Base-by-base conservation (phyloP, 371 early-diverging fungal species). In the Mortierella sp. region DNA sequence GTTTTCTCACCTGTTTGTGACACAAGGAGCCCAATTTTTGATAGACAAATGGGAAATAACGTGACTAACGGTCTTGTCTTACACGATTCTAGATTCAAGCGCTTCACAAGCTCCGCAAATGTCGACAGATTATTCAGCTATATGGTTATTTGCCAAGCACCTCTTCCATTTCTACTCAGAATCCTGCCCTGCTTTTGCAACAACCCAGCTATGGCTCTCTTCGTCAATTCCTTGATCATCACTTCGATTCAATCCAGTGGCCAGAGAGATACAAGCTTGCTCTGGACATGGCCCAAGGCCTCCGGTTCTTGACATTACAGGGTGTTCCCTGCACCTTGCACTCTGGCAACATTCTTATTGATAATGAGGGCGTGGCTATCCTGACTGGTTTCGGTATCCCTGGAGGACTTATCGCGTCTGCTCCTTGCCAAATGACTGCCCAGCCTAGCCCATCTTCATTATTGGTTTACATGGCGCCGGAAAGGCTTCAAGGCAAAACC, bases 221-320 rank as follows among this genome's bases (percentile, higher is more conserved):
- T n/a, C 81, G 81, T 36, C 76, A 81, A 48, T 81, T 81, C 69
- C 69, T 81, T 48, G 72, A 75, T 60, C 81, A 81, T 41, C 69
- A 75, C 52, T 81, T 75, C 58, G 81, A 75, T 15, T 72, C 76
- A 4, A 61, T 81, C 60, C 81, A 81, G 21, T 81, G 81, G 81
- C 81, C 81, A 24, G 81, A 81, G 64, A 67, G 72, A 47, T 81
- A 72, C 67, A 81, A 81, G 53, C 58, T 81, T 5, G 81, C 72
- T n/a, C 67, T 81, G 24, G 81, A 81, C 24, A 81, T 81, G 41
- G 58, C 76, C 33, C 81, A 81, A 22, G 81, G 81, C 19, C 67
- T 81, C 15, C 76, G 81, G 0, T 81, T 75, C 76, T 62, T 81
- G 55, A 76, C 65, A 13, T 33, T 70, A 4, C 75, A 81, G 13